Evolutionary conservation across 495 filamentous ascomycete genomes (phyloP), one percentile per base, ranked within the genome.

Genomic region (Trichocladium uniseriatum): DNA sequence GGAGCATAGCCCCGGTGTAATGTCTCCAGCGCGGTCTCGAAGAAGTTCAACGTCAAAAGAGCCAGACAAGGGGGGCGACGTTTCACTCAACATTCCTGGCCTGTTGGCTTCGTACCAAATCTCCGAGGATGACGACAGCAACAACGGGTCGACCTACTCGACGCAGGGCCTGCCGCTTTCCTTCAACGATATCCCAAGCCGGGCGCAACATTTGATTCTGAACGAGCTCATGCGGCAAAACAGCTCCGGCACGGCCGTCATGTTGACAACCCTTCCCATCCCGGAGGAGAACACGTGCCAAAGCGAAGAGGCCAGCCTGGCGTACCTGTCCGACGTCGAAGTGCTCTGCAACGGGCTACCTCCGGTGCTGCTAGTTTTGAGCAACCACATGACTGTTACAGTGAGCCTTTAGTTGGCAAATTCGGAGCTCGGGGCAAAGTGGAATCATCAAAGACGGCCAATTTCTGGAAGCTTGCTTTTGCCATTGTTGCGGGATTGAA

Each of bases 331-430:
- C 48, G 86, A 90, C 61, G 70, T 94, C 44, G 86, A 90, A 59
- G 79, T 90, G 34, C 64, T 86, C 47, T 87, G 80, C 63, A 72
- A 81, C 54, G 80, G 73, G 2, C 62, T 81, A 44, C 82, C 85
- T 38, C 83, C 88, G 9, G 75, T 81, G 42, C 60, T 94, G 28
- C 54, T 92, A 53, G 84, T 94, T n/a, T 77, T 92, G 67, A 88
- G 84, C 59, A 94, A 92, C 67, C 89, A 84, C 53, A 86, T 94
- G 83, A 91, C 86, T 13, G 87, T 92, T 43, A 92, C 88, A 15
- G 89, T 89, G 68, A 87, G 84, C 61, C 66, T 90, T 45, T 90
- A 53, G 61, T 37, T 22, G 40, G n/a, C 10, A 34, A 35, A 31
- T 5, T 11, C 5, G 2, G 11, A 16, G 21, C 8, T 32, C 10